Evolutionary conservation across 2,329 filamentous ascomycete genomes (phyloP), one percentile per base, ranked within the genome.

Genomic region (Leptographium procerum): DNA sequence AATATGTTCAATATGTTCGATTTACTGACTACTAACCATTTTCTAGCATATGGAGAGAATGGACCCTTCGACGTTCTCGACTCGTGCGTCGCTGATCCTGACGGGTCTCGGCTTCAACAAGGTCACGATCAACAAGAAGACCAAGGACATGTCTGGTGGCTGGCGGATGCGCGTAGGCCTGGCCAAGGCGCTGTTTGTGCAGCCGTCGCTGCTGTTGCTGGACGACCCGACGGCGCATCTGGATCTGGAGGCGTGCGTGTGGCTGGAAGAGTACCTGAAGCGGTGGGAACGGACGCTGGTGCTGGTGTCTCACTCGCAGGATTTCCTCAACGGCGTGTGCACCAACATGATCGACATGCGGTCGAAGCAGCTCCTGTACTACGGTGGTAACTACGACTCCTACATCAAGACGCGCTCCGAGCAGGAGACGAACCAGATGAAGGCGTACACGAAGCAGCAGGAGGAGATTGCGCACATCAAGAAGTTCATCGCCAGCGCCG

Each of bases 41-140:
- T 5, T 8, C 19, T 50, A 96, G 90, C 91, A 94, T 73, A 96
- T 97, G 83, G 94, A 99, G 77, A 87, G 86, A 75, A 96, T 99
- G 92, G 95, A 99, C 69, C 94, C 94, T 53, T 95, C 91, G 43
- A 99, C 95, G 56, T 99, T 99, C 77, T 80, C 90, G 70, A 96
- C 92, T 62, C 90, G 94, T 71, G 94, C 94, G 61, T 96, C 92
- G 58, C 86, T 96, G 65, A 99, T 99, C 72, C 76, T 99, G 67
- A 99, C 94, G 58, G 94, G 94, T 91, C 88, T 99, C 60, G 94
- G 94, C 65, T 99, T 99, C 85, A 96, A 99, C 86, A 97, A 97
- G 81, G 77, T 76, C 66, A 99, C 95, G 59, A 97, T 99, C 71
- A 80, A 95, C 75, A 99, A 99, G 84, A 96, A 95, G 85, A 99